Conservation (phyloP, 441 rosid species). For the California macrophylla region DNA sequence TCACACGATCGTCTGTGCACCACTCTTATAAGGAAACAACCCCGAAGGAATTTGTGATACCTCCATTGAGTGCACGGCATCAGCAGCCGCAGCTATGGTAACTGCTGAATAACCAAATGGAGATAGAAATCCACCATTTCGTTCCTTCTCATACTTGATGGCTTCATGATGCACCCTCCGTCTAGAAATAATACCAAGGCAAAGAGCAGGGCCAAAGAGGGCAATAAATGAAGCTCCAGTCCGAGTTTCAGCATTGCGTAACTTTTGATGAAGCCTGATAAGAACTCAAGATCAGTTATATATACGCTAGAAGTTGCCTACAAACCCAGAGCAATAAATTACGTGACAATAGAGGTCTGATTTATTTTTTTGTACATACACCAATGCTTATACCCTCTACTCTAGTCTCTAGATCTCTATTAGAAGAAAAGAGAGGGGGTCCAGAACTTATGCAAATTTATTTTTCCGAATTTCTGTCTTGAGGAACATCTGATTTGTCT, state of each 20-base stretch:
- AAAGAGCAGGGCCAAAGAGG: conserved; percentile 66
- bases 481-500: neutral
- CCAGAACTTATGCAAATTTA: neutral
- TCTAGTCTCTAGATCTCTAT: neutral
- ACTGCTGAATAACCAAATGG: conserved; percentile 77
- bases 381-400: neutral
- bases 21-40: conserved; percentile 13
- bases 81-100: conserved; percentile 57
- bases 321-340: neutral
- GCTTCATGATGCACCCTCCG: conserved; percentile 72
- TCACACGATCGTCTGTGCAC: neutral
- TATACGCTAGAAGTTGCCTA: neutral
- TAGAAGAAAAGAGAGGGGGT: neutral
- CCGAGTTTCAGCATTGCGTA: conserved; percentile 48
- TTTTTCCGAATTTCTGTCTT: neutral
- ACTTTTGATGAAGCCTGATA: conserved; percentile 59
- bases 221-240: conserved; percentile 71
- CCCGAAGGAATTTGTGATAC: conserved; percentile 23
- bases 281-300: conserved; percentile 18
- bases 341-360: neutral
- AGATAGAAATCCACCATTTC: conserved; percentile 74
- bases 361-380: too few species aligned
- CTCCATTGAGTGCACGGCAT: conserved; percentile 76
- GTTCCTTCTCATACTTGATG: conserved; percentile 63
- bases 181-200: conserved; percentile 72